phyloP scores from a whole-genome alignment of 139 green algal species.

The Chlamydomonas sp. region DNA sequence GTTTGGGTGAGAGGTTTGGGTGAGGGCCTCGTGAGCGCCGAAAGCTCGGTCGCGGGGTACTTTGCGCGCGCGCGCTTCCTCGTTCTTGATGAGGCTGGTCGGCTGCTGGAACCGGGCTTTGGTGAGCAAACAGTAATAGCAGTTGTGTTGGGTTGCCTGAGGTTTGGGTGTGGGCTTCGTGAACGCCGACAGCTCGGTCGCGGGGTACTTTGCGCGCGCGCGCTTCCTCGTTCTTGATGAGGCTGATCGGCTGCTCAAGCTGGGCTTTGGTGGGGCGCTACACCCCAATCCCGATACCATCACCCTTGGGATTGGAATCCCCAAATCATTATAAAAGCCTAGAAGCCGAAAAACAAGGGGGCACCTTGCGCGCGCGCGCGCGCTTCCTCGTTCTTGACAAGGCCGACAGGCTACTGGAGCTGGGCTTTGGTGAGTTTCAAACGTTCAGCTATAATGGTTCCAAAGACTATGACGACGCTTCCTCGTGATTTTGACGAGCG shows the following conservation, averaged over 20 bases:
- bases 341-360: too few species aligned
- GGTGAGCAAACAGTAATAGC: constrained; percentile 55
- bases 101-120: constrained; percentile 83
- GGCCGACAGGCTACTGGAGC: constrained; percentile 87
- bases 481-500: too few species aligned
- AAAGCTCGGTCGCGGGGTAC: constrained; percentile 79
- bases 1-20: too few species aligned
- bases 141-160: too few species aligned
- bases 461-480: too few species aligned
- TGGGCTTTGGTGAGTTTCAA: constrained; percentile 72
- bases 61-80: constrained; percentile 50
- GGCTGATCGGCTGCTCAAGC: constrained; percentile 87
- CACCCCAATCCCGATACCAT: too few species aligned
- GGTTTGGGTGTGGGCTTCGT: too few species aligned
- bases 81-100: constrained; percentile 64
- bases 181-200: constrained; percentile 18
- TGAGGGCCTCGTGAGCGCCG: constrained; percentile 41
- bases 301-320: too few species aligned
- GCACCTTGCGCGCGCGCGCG: too few species aligned
- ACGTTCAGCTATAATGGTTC: too few species aligned
- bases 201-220: constrained; percentile 37
- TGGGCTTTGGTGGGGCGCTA: constrained; percentile 72
- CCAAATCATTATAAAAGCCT: too few species aligned
- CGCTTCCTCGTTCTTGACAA: constrained; percentile 91
- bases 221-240: constrained; percentile 91